Evolutionary conservation across 306 rosid genomes (phyloP), one percentile per base, ranked within the genome.

Genomic region (Carpinus viminea): DNA sequence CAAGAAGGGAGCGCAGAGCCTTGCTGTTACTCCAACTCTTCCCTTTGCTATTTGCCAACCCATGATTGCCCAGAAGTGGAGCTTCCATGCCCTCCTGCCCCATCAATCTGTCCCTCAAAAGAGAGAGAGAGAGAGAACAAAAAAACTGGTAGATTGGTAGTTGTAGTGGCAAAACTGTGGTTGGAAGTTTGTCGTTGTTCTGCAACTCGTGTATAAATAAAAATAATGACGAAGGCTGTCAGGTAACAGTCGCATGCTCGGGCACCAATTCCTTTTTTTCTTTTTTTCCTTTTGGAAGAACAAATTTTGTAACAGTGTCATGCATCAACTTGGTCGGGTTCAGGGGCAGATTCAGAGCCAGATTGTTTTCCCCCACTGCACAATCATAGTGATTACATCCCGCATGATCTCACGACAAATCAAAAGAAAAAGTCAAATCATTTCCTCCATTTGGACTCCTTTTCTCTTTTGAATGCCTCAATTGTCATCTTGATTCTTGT

Each of bases 21-120:
- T 60, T 72, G 1, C 24, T 31, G 26, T 24, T 24, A 2, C 34
- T 73, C 70, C 79, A 52, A 45, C 43, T 76, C 68, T 60, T 78
- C 50, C 72, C 66, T 18, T 59, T 50, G 0, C 73, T 51, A 1
- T 8, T 66, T 68, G 72, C 62, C 64, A 72, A 59, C 9, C 53
- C 79, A 74, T 56, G n/a, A 46, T 34, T 59, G 52, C 68, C 62
- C 77, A 84, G 16, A 17, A 89, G 83, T 72, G 89, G 88, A 77
- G 88, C 75, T 73, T 76, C 83, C 85, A 85, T 74, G 57, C 53
- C 50, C 51, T 47, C 81, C 55, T 75, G 51, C 53, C 7, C 76
- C 87, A 76, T 79, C 26, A 12, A 3, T 47, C 13, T 4, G 26
- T 8, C 68, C 13, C 12, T 21, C 52, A 52, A 47, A 56, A 53